Percentiles rank a stretch among this genome's conserved stretches.
phyloP scores from a whole-genome alignment of 148 eudicot genomes.

The Amaranthus cruentus region DNA sequence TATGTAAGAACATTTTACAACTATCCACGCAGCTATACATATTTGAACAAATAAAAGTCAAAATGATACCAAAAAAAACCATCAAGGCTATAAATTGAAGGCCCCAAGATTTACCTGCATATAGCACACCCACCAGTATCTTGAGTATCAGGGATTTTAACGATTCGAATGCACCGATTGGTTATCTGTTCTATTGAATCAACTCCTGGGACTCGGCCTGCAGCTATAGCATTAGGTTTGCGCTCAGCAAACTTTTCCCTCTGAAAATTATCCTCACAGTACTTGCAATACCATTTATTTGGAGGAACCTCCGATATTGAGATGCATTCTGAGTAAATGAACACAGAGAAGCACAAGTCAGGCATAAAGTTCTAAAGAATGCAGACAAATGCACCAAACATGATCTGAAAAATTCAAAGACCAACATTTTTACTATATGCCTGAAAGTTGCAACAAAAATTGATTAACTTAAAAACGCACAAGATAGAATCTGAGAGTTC shows the following conservation, averaged over 20 bases:
- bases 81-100: not conserved
- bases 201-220: conserved; percentile 67
- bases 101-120: conserved; percentile 50
- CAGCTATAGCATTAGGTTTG: conserved; percentile 75
- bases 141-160: conserved; percentile 39
- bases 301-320: conserved; percentile 42
- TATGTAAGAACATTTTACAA: not conserved
- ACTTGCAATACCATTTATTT: conserved; percentile 63
- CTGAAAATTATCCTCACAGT: conserved; percentile 49
- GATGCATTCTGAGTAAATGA: conserved; percentile 45
- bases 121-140: conserved; percentile 51
- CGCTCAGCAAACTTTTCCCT: conserved; percentile 54
- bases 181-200: conserved; percentile 64
- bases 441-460: not conserved
- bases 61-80: not conserved
- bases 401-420: not conserved
- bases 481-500: not conserved
- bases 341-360: conserved; percentile 2
- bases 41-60: not conserved
- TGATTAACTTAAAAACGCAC: not conserved
- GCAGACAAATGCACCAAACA: not conserved
- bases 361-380: not conserved
- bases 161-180: conserved; percentile 62
- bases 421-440: not conserved
- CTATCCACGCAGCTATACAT: not conserved